A percentile compares a stretch with the other conserved stretches of the same genome.
Conservation (phyloP, 2,329 filamentous ascomycete species). For the Sporothrix mexicana region DNA sequence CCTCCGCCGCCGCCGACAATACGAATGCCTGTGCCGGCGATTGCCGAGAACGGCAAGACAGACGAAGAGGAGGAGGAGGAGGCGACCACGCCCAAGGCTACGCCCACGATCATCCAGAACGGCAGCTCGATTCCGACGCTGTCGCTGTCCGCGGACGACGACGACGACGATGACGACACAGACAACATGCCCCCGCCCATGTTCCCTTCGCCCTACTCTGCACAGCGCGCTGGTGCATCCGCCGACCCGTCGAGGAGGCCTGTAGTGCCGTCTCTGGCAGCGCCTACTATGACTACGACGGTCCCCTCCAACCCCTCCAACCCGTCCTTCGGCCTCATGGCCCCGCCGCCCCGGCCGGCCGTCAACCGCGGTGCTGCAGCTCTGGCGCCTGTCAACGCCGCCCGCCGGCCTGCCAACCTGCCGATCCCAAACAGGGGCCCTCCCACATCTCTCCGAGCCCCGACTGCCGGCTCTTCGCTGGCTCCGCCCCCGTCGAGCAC, state of each 20-base stretch:
- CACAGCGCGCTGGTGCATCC: conserved; percentile 52
- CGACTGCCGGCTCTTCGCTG: not conserved
- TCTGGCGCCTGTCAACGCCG: conserved; percentile 25
- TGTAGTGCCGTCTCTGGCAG: not conserved
- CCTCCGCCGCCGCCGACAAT: conserved; percentile 32
- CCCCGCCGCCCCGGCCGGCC: conserved; percentile 42
- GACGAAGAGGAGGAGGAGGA: conserved; percentile 43
- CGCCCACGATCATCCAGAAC: conserved; percentile 37
- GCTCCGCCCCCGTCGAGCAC: conserved; percentile 62
- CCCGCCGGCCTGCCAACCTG: conserved; percentile 34
- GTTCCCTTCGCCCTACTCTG: conserved; percentile 60
- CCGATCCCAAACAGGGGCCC: conserved; percentile 34
- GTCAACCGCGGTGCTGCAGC: not conserved
- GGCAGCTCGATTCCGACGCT: conserved; percentile 51
- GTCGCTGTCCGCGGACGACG: conserved; percentile 47
- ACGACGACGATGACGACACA: conserved; percentile 39
- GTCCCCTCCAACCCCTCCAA: conserved; percentile 30
- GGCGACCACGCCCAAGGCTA: conserved; percentile 61
- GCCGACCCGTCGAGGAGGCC: conserved; percentile 29
- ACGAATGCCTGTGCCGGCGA: not conserved
- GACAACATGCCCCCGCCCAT: conserved; percentile 46
- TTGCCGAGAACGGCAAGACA: conserved; percentile 26
- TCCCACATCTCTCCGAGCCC: conserved; percentile 38
- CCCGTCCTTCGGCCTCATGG: conserved; percentile 39
- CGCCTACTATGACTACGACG: not conserved